phyloP scores from a whole-genome alignment of 2,329 filamentous ascomycete species.

The Claviceps arundinis region DNA sequence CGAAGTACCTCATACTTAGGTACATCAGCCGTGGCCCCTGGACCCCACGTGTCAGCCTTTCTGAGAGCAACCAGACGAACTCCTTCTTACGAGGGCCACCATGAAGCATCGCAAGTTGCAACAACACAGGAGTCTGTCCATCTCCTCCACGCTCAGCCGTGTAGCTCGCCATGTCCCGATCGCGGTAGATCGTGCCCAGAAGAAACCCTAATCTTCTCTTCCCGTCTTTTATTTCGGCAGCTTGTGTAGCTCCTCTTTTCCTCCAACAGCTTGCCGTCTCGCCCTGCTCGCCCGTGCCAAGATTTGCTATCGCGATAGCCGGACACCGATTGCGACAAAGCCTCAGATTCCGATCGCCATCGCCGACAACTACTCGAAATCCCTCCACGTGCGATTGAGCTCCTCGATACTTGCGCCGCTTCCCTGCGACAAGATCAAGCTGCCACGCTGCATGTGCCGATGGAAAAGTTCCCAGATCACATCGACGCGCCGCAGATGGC shows the following conservation, averaged over 20 bases:
- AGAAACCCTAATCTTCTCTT: neutral
- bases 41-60: too few relatives aligned
- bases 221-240: neutral
- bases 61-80: too few relatives aligned
- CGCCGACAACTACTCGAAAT: neutral
- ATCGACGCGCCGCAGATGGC: slow-evolving; percentile 27
- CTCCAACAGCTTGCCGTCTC: neutral
- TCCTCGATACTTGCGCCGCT: neutral
- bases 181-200: neutral
- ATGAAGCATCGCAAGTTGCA: too few relatives aligned
- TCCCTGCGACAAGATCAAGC: neutral
- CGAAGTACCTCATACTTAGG: too few relatives aligned
- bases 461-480: slow-evolving; percentile 47
- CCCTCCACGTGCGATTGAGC: neutral
- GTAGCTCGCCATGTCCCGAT: slow-evolving; percentile 1
- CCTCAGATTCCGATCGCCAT: neutral
- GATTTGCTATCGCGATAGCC: neutral
- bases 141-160: neutral
- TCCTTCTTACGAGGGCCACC: too few relatives aligned
- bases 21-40: too few relatives aligned
- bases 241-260: neutral
- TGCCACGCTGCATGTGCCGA: slow-evolving; percentile 11
- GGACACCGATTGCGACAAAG: neutral
- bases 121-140: too few relatives aligned
- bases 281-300: neutral